Evolutionary conservation across 371 early-diverging fungal genomes (phyloP), one percentile per base, ranked within the genome.

Genomic region (Quaeritorhiza haematococci): DNA sequence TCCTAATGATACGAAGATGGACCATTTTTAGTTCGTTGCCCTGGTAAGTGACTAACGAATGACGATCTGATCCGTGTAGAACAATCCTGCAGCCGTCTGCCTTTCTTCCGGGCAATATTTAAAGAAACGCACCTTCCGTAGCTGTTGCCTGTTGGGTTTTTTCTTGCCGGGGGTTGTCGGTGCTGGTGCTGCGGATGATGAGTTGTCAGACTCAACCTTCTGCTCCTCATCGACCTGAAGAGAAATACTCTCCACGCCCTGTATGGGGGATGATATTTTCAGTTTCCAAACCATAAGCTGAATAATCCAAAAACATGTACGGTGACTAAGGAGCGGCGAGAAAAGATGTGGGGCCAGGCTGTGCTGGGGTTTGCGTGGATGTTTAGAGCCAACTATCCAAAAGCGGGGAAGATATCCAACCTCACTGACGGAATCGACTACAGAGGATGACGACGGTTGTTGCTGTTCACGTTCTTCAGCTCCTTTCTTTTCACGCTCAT

Each of bases 71-170:
- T 1, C 13, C 47, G 23, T 10, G 26, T 19, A 17, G 23, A 19
- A 8, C 8, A 8, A 46, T 46, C 21, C 8, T 17, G 10, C 10
- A 15, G 47, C 8, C 8, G 19, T 46, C 47, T 8, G 10, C 8
- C 24, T 17, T 10, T 6, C 23, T 15, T 33, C 50, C 32, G 30
- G 6, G 27, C n/a, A 28, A 27, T 17, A 33, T n/a, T 19, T 51
- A 13, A 21, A 24, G 15, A 21, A 32, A 32, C 79, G 75, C 56
- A 86, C 85, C 69, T 88, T 79, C 46, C 85, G 78, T 15, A 79
- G 61, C 62, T 85, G 79, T 44, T 83, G 84, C 34, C 83, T 70
- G 53, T 84, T 89, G 4, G 83, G 78, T 43, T 89, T 89, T 63
- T 83, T 58, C 61, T 63, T 0, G 58, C 53, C 27, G 42, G 27